Conservation (phyloP, 805 yeast genomes). For the Metschnikowia lochheadii region DNA sequence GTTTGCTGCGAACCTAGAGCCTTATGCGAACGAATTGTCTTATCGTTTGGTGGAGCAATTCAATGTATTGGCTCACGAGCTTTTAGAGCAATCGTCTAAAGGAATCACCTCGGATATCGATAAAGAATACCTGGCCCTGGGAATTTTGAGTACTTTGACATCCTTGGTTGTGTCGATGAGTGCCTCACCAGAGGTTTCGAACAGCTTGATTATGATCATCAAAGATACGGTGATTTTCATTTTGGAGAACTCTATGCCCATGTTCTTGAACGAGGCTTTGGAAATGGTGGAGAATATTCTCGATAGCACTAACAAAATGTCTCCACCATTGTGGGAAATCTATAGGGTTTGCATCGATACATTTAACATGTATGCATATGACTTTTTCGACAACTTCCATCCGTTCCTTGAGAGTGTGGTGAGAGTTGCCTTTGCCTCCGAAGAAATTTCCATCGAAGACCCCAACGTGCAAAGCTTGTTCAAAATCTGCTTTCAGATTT, state of each 20-base stretch:
- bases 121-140: slow-evolving; percentile 43
- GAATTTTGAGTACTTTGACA: slow-evolving; percentile 39
- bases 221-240: slow-evolving; percentile 32
- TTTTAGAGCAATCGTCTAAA: slow-evolving; percentile 24
- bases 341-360: slow-evolving; percentile 47
- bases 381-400: slow-evolving; percentile 52
- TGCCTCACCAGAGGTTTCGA: slow-evolving; percentile 35
- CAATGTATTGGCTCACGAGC: slow-evolving; percentile 61
- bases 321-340: slow-evolving; percentile 52
- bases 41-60: slow-evolving; percentile 68
- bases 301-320: slow-evolving; percentile 50
- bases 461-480: slow-evolving; percentile 38
- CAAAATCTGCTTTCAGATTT: slow-evolving; percentile 32
- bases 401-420: slow-evolving; percentile 56
- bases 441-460: slow-evolving; percentile 32
- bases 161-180: slow-evolving; percentile 43
- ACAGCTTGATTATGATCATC: slow-evolving; percentile 30
- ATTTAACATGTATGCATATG: slow-evolving; percentile 57
- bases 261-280: slow-evolving; percentile 35
- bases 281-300: slow-evolving; percentile 49
- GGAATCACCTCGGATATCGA: slow-evolving; percentile 21
- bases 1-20: slow-evolving; percentile 45
- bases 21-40: slow-evolving; percentile 49
- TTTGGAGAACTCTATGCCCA: slow-evolving; percentile 37
- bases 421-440: slow-evolving; percentile 44